Conservation (phyloP, 1,284 basidiomycete species). For the Cryptococcus sp. region DNA sequence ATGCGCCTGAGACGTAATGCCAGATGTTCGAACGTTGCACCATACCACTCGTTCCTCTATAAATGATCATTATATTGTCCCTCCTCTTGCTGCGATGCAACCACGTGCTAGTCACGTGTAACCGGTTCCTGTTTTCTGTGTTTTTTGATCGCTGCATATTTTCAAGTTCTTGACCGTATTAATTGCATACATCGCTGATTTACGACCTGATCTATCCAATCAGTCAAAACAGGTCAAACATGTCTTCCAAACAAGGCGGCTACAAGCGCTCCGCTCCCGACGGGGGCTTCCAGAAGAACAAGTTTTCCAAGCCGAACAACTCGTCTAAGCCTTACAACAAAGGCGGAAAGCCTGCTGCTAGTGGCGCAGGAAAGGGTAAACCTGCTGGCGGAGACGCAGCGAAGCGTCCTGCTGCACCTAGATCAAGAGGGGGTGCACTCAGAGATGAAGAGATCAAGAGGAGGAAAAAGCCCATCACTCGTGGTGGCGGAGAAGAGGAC, state of each 20-base stretch:
- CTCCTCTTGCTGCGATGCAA: too few relatives aligned
- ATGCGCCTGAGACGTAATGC: too few relatives aligned
- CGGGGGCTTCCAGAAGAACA: neutral
- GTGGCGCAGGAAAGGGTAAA: neutral
- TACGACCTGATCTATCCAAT: too few relatives aligned
- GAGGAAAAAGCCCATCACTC: constrained; percentile 42
- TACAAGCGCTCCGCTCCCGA: constrained; percentile 6
- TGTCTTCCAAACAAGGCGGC: constrained; percentile 8
- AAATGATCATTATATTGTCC: too few relatives aligned
- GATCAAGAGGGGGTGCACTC: constrained; percentile 6
- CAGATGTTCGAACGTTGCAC: too few relatives aligned
- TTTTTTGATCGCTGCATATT: too few relatives aligned
- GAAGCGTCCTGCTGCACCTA: constrained; percentile 13
- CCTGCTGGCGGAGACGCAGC: neutral
- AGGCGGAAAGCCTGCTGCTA: constrained; percentile 1
- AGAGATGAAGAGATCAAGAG: constrained; percentile 23
- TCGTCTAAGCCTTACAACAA: neutral
- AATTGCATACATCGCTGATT: too few relatives aligned
- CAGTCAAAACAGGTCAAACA: neutral
- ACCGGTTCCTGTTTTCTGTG: too few relatives aligned
- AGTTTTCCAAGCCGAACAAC: constrained; percentile 5
- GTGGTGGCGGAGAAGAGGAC: constrained; percentile 41
- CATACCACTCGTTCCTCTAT: too few relatives aligned
- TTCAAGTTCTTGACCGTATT: too few relatives aligned
- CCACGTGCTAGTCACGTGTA: too few relatives aligned